phyloP scores from a whole-genome alignment of 208 protist species.

The Phytomonas sp. region DNA sequence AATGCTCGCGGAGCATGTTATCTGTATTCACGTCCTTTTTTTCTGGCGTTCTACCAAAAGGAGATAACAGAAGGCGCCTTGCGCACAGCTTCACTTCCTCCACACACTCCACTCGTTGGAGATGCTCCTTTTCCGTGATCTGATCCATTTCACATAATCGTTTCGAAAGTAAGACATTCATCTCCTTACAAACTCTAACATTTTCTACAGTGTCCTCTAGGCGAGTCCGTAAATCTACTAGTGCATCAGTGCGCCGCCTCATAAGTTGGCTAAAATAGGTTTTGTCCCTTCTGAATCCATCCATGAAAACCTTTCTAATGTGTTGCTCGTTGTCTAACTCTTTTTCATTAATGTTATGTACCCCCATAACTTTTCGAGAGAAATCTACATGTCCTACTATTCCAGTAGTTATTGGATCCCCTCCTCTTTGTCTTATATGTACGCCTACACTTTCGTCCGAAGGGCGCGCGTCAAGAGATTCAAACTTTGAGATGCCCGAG shows the following conservation, averaged over 20 bases:
- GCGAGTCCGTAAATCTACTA: conserved; percentile 42
- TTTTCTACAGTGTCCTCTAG: conserved; percentile 59
- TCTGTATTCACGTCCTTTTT: background rate
- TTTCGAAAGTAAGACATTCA: conserved; percentile 35
- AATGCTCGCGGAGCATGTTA: background rate
- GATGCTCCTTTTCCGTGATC: conserved; percentile 52
- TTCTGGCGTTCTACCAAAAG: background rate
- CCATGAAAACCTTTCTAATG: background rate
- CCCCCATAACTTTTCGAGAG: background rate
- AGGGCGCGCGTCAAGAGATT: background rate
- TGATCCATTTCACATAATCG: conserved; percentile 66
- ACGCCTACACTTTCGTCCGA: background rate
- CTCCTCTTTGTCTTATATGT: background rate
- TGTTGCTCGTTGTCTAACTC: background rate
- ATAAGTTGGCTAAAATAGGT: conserved; percentile 78
- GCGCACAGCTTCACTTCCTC: conserved; percentile 63
- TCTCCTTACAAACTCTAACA: conserved; percentile 57
- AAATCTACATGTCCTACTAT: background rate
- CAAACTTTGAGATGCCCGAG: background rate
- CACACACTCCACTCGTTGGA: conserved; percentile 50
- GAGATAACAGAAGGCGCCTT: conserved; percentile 10
- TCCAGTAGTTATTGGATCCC: background rate
- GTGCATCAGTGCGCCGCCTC: conserved; percentile 47
- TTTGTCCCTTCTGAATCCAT: conserved; percentile 73
- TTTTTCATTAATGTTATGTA: background rate